These are phyloP conservation scores for Incumbomyces delicatus DNA, from an alignment of 2,329 filamentous ascomycete species.

Conservation along the genomic window DNA sequence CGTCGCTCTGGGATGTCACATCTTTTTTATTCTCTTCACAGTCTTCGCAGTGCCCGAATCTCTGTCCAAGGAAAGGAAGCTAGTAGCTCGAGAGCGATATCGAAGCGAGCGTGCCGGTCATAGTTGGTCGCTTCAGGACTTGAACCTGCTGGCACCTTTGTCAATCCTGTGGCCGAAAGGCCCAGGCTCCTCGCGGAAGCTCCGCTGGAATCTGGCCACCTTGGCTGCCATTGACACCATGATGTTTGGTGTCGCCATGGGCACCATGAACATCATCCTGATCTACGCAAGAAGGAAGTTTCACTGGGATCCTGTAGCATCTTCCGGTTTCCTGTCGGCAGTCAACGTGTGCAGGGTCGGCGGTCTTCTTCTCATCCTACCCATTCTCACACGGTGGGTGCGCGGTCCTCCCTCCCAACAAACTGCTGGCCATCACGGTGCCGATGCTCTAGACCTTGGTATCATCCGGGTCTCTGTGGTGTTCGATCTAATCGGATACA, in stretches of 20 bases:
- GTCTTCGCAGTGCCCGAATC: conserved; percentile 73
- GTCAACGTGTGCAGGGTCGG: conserved; percentile 67
- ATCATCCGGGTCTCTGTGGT: conserved; percentile 65
- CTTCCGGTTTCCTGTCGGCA: conserved; percentile 70
- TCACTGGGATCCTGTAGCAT: conserved; percentile 71
- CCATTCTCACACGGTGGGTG: conserved; percentile 65
- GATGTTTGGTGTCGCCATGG: conserved; percentile 72
- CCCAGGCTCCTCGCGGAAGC: conserved; percentile 45
- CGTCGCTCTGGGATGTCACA: conserved; percentile 61
- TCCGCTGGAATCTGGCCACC: conserved; percentile 73
- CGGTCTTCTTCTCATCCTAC: conserved; percentile 64
- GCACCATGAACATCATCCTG: conserved; percentile 68
- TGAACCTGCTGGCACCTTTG: conserved; percentile 67
- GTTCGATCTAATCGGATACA: conserved; percentile 65
- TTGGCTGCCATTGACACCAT: conserved; percentile 73
- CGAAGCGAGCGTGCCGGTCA: conserved; percentile 29
- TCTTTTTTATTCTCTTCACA: conserved; percentile 63
- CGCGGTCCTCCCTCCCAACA: conserved; percentile 35
- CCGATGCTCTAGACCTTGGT: conserved; percentile 66
- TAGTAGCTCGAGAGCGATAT: conserved; percentile 60
- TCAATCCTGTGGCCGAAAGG: conserved; percentile 67
- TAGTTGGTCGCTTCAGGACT: conserved; percentile 32
- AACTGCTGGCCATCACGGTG: conserved; percentile 51
- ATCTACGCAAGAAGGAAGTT: conserved; percentile 77
- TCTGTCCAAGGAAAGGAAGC: conserved; percentile 61